Evolutionary conservation across 129 eudicot genomes (phyloP), one percentile per base, ranked within the genome.

Genomic region (Flaveria ramosissima): DNA sequence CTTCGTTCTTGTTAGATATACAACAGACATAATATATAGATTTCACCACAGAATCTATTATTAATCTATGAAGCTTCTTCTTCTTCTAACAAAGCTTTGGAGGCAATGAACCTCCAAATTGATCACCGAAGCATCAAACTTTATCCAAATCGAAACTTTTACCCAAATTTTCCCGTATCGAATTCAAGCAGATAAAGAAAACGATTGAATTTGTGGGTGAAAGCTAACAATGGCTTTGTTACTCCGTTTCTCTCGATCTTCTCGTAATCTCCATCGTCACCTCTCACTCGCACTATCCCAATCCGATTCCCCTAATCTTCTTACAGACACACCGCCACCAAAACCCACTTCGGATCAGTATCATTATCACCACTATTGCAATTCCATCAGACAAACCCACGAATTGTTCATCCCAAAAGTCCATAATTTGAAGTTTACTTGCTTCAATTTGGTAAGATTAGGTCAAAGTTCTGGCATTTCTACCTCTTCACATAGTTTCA

Each of bases 381-480:
- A 45, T 52, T 62, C 82, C 1, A 27, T 7, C 61, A 81, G 10
- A 27, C 51, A 9, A 27, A 46, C 32, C 27, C 50, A 51, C 50
- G 41, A 51, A 20, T 61, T 24, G 6, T 46, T 23, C 75, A 48
- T 75, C 39, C 70, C 73, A 6, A 73, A 70, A 32, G 26, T 65
- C 55, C 21, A 60, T 16, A 71, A 52, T 16, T 65, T 41, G 39
- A 81, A 48, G n/a, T 75, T 78, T 36, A 72, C 46, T 61, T 78
- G 43, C 62, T 77, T 72, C 2, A 15, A 72, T 68, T 67, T 52
- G 6, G 67, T 68, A 30, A 36, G 43, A 78, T 60, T 75, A 46
- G 78, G 77, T 62, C 86, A 78, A n/a, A 72, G 56, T 21, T 78
- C 27, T 45, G 85, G 84, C 60, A 67, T 81, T 53, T 87, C 84